Conservation (phyloP, 1,284 basidiomycete species). For the Peniophora sp. region DNA sequence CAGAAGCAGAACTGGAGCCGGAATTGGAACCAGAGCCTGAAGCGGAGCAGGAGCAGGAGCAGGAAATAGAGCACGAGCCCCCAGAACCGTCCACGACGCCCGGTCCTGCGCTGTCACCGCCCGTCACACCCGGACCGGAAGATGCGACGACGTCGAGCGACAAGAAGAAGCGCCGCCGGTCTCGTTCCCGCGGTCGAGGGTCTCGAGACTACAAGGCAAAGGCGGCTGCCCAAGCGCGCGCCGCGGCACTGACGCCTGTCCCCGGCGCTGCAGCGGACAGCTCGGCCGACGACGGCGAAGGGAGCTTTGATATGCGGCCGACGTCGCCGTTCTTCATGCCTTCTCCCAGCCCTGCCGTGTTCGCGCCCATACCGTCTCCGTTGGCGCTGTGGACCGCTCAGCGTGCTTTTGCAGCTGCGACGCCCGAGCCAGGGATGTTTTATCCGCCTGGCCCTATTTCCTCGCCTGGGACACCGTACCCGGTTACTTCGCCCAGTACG, state of each 20-base stretch:
- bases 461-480: conserved; percentile 39
- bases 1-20: conserved; percentile 14
- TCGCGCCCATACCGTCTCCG: conserved; percentile 60
- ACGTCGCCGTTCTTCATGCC: not conserved
- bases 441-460: too few relatives aligned
- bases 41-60: conserved; percentile 6
- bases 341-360: conserved; percentile 36
- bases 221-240: conserved; percentile 24
- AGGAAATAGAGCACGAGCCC: conserved; percentile 11
- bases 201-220: conserved; percentile 68
- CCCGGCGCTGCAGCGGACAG: conserved; percentile 46
- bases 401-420: conserved; percentile 36
- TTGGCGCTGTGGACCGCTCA: conserved; percentile 43
- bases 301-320: too few relatives aligned
- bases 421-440: conserved; percentile 33
- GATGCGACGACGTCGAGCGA: conserved; percentile 16
- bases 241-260: conserved; percentile 30
- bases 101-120: conserved; percentile 10
- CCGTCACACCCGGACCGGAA: conserved; percentile 19
- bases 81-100: conserved; percentile 17
- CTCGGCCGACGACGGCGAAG: conserved; percentile 47
- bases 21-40: conserved; percentile 9
- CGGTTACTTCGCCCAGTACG: conserved; percentile 56
- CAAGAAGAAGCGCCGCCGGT: conserved; percentile 62
- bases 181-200: conserved; percentile 64